phyloP scores from a whole-genome alignment of 176 grass and related monocot species.

The Luzula sylvatica region DNA sequence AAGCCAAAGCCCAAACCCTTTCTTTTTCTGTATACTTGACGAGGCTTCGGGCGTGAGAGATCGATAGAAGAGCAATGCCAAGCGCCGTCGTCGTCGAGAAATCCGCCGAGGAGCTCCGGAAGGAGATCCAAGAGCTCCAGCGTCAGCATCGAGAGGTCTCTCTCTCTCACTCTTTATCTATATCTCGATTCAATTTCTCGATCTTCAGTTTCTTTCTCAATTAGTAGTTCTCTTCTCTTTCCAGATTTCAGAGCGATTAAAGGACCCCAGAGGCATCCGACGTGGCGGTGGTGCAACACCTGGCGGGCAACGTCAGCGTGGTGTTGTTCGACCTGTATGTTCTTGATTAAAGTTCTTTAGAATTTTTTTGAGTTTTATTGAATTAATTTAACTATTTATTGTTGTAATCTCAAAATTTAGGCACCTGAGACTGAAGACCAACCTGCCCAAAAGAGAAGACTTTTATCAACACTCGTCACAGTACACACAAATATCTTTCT shows the following conservation, averaged over 20 bases:
- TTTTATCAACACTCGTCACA: slow-evolving; percentile 74
- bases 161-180: background rate
- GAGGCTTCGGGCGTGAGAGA: slow-evolving; percentile 3
- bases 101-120: slow-evolving; percentile 78
- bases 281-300: slow-evolving; percentile 24
- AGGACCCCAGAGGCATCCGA: slow-evolving; percentile 76
- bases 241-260: slow-evolving; percentile 88
- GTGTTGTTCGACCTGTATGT: slow-evolving; percentile 52
- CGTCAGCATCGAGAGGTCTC: slow-evolving; percentile 87
- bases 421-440: slow-evolving; percentile 42
- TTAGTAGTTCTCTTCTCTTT: slow-evolving; percentile 2
- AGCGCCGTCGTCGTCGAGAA: slow-evolving; percentile 63
- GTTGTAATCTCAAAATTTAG: slow-evolving; percentile 14
- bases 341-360: background rate
- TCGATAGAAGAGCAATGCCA: slow-evolving; percentile 5
- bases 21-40: background rate
- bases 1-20: slow-evolving; percentile 30
- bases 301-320: slow-evolving; percentile 35
- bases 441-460: slow-evolving; percentile 50
- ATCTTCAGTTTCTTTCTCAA: slow-evolving; percentile 8
- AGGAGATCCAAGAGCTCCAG: slow-evolving; percentile 92
- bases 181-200: background rate
- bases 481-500: slow-evolving; percentile 18
- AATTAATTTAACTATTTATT: background rate
- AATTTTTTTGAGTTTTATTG: background rate